Base-by-base conservation (phyloP, 164 flowering plant species). In the Aristolochia californica region DNA sequence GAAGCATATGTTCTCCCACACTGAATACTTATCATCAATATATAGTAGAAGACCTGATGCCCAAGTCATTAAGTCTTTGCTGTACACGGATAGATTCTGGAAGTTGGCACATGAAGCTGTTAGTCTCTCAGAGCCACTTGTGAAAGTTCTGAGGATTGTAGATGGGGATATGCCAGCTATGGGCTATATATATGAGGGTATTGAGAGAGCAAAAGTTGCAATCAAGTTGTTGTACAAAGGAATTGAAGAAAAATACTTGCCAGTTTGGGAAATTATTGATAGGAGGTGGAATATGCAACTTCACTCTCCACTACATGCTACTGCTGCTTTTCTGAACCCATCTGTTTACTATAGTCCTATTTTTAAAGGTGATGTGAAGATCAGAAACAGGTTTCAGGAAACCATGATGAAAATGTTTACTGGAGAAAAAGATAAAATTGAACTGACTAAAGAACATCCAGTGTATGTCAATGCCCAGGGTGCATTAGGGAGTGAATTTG, bases 161-260 rank as follows among this genome's bases (percentile, higher is more conserved):
- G 87, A 80, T 68, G 84, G 85, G 28, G 88, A 83, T 61, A 74
- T 78, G 81, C 87, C 93, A 60, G 82, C 84, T 9, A 81, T 83
- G 78, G 88, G 93, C 4, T 83, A 81, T 66, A 66, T 85, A n/a
- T 81, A 77, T 48, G 87, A 81, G 68, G 87, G 77, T 50, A 74
- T 85, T n/a, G 86, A 81, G 52, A 77, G 74, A 71, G 87, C 85
- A 52, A 85, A 85, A 67, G 23, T 66, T 48, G 64, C 66, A 28
- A 83, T 83, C 57, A 83, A 81, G 69, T 55, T 59, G 23, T 74
- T 77, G 66, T 85, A 78, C 55, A 78, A 77, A 63, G 80, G 78
- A 3, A 25, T 74, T 60, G 81, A 76, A 56, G 83, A 72, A 51
- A 78, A 78, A 68, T 81, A 80, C 61, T 28, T 74, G 71, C 81